Conservation (phyloP, 257 asterid species). For the Plantago ovata region DNA sequence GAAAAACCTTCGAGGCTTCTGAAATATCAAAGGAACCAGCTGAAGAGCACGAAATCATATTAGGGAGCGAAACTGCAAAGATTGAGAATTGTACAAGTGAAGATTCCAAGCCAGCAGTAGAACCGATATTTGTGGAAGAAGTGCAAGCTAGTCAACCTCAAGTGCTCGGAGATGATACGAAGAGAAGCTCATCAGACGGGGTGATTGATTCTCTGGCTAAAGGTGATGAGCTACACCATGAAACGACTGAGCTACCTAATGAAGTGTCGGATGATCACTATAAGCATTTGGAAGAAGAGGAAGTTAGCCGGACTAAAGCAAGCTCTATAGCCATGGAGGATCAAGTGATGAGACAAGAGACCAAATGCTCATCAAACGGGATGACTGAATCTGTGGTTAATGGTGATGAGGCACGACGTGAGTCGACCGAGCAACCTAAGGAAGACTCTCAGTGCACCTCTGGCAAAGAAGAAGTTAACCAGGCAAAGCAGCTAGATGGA, state of each 20-base stretch:
- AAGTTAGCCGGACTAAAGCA: neutral
- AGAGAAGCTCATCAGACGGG: neutral
- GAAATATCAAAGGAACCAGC: constrained; percentile 15
- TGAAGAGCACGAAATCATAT: constrained; percentile 8
- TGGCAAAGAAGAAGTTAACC: constrained; percentile 9
- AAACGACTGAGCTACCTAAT: constrained; percentile 19
- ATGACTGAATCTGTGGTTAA: neutral
- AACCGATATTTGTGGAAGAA: neutral
- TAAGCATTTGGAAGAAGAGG: constrained; percentile 3
- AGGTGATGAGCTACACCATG: neutral
- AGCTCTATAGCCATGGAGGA: no score
- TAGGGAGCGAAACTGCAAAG: no score
- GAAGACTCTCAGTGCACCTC: constrained; percentile 8
- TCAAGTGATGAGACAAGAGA: no score
- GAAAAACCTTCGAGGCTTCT: constrained; percentile 2
- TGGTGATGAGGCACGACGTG: neutral
- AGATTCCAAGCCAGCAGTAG: constrained; percentile 1
- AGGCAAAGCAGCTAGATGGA: constrained; percentile 17
- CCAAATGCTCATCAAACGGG: neutral
- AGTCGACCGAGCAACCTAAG: constrained; percentile 19
- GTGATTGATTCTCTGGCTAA: neutral
- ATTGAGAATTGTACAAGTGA: neutral
- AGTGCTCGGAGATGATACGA: constrained; percentile 3
- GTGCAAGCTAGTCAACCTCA: constrained; percentile 15
- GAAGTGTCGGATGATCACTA: constrained; percentile 15